Base-by-base conservation (phyloP, 257 asterid species). In the Ballota nigra region DNA sequence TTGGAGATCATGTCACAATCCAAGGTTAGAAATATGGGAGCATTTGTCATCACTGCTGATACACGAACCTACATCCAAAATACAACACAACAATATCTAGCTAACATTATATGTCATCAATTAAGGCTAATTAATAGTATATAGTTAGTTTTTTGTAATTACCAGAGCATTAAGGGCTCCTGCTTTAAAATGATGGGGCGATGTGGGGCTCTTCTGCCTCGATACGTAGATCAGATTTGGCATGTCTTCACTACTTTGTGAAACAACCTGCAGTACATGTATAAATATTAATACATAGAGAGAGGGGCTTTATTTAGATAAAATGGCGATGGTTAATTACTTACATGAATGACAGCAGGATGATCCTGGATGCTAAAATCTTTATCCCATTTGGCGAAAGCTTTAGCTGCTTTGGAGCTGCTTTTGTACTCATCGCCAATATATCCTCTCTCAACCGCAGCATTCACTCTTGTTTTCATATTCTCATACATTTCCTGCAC, bases 1-100 rank as follows among this genome's bases (percentile, higher is more conserved):
- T 89, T 92, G 64, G 98, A 92, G 78, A 80, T 82, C 98, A 89
- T 89, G 83, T 92, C 98, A 55, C 98, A 89, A 52, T 92, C 98
- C 77, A 86, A 70, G 8, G 96, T 89, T 45, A 92, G 77, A 5
- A 92, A 55, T 40, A 88, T 76, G 0, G 96, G 96, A 23, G 91
- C 91, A 72, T 89, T 92, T 31, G 88, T 88, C 94, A 89, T 85
- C 3, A 75, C 29, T 7, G 86, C 88, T 11, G 98, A 92, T 2
- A 88, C 96, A 31, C 96, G 85, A 68, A 92, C 87, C 97, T n/a
- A n/a, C n/a, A n/a, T 92, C 70, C 69, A 70, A 16, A 58, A 24
- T 6, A 68, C 51, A 12, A n/a, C n/a, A n/a, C n/a, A 15, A 52
- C 22, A 40, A 31, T 6, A 31, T 31, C 36, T 31, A n/a, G n/a